phyloP scores from a whole-genome alignment of 441 rosid species.

The Brassica hybrid region DNA sequence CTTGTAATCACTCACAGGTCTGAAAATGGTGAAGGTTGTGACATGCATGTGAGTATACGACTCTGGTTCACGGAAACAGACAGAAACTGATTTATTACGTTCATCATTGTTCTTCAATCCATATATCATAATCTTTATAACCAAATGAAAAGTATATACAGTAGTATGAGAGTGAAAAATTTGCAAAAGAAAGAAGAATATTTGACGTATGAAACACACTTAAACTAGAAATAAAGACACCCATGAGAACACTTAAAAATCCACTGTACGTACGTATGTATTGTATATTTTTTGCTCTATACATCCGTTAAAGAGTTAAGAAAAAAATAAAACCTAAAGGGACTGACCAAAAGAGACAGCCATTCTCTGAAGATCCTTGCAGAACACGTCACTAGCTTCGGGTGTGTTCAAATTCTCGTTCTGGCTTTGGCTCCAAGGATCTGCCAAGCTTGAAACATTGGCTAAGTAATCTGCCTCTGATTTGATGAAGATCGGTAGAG shows the following conservation, averaged over 20 bases:
- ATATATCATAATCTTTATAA: conserved; percentile 7
- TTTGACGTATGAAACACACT: conserved; percentile 43
- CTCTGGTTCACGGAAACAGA: conserved; percentile 39
- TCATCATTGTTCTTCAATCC: conserved; percentile 32
- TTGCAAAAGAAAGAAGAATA: conserved; percentile 40
- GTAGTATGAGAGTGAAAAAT: conserved; percentile 27
- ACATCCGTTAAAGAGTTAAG: conserved; percentile 30
- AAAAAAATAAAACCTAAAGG: conserved; percentile 41
- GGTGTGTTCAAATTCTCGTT: conserved; percentile 36
- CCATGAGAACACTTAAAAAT: conserved; percentile 26
- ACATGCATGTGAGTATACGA: not conserved
- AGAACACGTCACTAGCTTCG: conserved; percentile 48
- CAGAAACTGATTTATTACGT: conserved; percentile 36
- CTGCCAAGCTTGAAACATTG: conserved; percentile 44
- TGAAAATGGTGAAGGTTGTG: conserved; percentile 31
- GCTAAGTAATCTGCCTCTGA: conserved; percentile 52
- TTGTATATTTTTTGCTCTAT: conserved; percentile 27
- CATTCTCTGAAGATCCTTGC: conserved; percentile 61
- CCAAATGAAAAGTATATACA: conserved; percentile 15
- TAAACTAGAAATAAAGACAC: conserved; percentile 23
- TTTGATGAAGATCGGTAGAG: conserved; percentile 55
- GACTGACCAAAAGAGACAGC: conserved; percentile 64
- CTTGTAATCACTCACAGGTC: conserved; percentile 40
- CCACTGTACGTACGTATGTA: conserved; percentile 38
- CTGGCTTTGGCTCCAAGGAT: conserved; percentile 51